Base-by-base conservation (phyloP, 371 early-diverging fungal species). In the Conidiobolus incongruus region DNA sequence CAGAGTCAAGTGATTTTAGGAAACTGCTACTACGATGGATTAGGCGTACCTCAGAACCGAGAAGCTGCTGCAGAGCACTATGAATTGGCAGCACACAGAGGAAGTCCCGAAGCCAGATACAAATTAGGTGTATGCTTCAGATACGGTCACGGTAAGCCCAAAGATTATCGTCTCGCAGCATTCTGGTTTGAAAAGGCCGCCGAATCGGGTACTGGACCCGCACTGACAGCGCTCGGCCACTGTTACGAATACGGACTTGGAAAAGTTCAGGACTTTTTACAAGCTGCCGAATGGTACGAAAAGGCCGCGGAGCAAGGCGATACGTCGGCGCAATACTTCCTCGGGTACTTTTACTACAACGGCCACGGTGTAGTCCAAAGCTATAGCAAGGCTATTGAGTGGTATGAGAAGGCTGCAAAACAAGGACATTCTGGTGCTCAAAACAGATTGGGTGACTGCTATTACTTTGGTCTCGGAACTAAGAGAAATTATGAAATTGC, bases 201-300 rank as follows among this genome's bases (percentile, higher is more conserved):
- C 0, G 61, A 58, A 24, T 56, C 59, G 21, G 66, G 66, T 21
- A 66, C 70, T 30, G 59, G 70, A 0, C 80, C 78, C 3, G 72
- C 79, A 10, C 72, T 80, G 49, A 77, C 75, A 55, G 81, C 82
- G 55, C 56, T 83, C 32, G 85, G 77, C 10, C 70, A 77, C 55
- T 78, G 81, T 49, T 81, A 77, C 53, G 83, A 85, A 53, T 71
- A 77, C 40, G 88, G 85, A n/a, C 51, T 72, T 30, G 81, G 81
- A 5, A 69, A 72, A 2, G 59, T 62, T 31, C 62, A 64, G 49
- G 59, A 76, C 47, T 49, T 69, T 1, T 45, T 50, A 20, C 56
- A 61, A 44, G 81, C 83, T 8, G 62, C 79, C 43, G 46, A 55
- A 35, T 79, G 73, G 73, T 53, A 41, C 30, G 26, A 42, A 20